Base-by-base conservation (phyloP, 257 asterid species). In the Rubia yunnanensis region DNA sequence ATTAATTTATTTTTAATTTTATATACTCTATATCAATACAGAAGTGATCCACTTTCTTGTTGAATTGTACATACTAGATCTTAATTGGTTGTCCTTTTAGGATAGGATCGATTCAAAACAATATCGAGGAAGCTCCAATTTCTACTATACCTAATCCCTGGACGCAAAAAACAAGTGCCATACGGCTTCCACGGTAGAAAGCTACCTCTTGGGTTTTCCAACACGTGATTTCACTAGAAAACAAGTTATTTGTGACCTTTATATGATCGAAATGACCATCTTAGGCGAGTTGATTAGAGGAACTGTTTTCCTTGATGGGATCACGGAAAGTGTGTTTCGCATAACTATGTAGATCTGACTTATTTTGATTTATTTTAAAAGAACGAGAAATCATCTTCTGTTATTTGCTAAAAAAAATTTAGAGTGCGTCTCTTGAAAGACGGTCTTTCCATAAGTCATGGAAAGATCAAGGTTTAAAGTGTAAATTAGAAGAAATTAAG, bases 11-110 rank as follows among this genome's bases (percentile, higher is more conserved):
- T 49, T 4, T 60, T 54, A 1, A 3, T 23, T 41, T 44, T 28
- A 27, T 52, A 6, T 8, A n/a, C n/a, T n/a, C n/a, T n/a, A n/a
- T n/a, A n/a, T n/a, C 0, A n/a, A 46, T 31, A 22, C 28, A 28
- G 18, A 69, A 48, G 58, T 60, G 73, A 61, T 63, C 74, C 50
- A 53, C 69, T 70, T 54, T 63, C 58, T 70, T 63, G 49, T 61
- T 35, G 15, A 56, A 54, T 54, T 26, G n/a, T 27, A 34, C 26
- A 60, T 35, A 67, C n/a, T 10, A 38, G 34, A 27, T 61, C 55
- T 64, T 14, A 4, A 7, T 34, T 46, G 22, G 53, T 46, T 22
- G 57, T 50, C 0, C n/a, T 64, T 20, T 64, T 20, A 36, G 41
- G 69, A 70, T 63, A 63, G 27, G 56, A 71, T 64, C 28, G 65